phyloP scores from a whole-genome alignment of 371 early-diverging fungal species.

The Syncephalastrum contaminatum region DNA sequence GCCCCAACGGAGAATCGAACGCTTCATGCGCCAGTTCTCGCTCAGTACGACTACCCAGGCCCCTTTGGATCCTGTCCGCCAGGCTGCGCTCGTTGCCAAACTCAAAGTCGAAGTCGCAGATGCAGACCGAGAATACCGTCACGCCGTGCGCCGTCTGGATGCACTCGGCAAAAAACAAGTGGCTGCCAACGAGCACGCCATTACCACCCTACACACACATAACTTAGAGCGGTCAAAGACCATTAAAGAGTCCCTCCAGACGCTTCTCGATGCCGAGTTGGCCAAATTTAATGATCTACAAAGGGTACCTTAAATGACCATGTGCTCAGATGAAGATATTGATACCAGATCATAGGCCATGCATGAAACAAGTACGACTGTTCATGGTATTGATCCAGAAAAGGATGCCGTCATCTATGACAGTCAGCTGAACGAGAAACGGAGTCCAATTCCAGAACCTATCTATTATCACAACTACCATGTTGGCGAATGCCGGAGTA shows the following conservation, averaged over 20 bases:
- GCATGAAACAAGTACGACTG: too few relatives aligned
- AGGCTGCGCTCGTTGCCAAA: constrained; percentile 13
- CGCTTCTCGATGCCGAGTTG: constrained; percentile 6
- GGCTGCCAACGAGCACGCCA: constrained; percentile 16
- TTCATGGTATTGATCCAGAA: constrained; percentile 10
- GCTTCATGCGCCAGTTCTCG: constrained; percentile 20
- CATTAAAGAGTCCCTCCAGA: constrained; percentile 10
- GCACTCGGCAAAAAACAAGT: constrained; percentile 13
- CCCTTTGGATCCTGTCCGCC: constrained; percentile 15
- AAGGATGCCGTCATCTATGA: constrained; percentile 11
- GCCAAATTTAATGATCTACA: constrained; percentile 2
- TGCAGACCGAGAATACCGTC: constrained; percentile 22
- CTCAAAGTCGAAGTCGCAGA: constrained; percentile 22
- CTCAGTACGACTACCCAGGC: too few relatives aligned
- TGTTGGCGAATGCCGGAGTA: constrained; percentile 36
- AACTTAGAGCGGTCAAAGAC: constrained; percentile 9
- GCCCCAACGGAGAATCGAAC: constrained; percentile 17
- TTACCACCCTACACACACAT: constrained; percentile 15
- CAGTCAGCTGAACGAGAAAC: constrained; percentile 2
- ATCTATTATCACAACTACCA: constrained; percentile 22
- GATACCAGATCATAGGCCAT: too few relatives aligned
- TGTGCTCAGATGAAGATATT: too few relatives aligned
- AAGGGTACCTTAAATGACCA: background rate
- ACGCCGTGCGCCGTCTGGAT: constrained; percentile 16
- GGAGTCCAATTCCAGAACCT: constrained; percentile 11